These are phyloP conservation scores for Aspergillus luchuensis DNA, from an alignment of 2,329 filamentous ascomycete species.

Conservation along the genomic window DNA sequence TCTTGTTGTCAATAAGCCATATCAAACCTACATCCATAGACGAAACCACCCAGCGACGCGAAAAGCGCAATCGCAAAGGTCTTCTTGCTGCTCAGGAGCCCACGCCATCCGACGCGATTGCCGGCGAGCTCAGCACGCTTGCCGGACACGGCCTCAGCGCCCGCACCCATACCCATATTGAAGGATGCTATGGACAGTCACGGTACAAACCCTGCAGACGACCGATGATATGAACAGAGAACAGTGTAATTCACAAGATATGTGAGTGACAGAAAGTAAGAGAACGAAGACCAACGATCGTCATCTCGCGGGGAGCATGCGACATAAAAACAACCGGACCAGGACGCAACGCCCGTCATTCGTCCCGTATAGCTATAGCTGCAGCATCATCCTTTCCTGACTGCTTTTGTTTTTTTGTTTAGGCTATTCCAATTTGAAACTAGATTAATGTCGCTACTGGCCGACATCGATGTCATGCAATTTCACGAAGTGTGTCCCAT, in stretches of 20 bases:
- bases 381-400: not conserved
- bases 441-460: not conserved
- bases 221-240: not conserved
- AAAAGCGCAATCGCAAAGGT: conserved; percentile 60
- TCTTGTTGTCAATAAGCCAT: no score
- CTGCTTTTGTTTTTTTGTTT: not conserved
- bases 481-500: not conserved
- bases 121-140: conserved; percentile 39
- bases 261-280: not conserved
- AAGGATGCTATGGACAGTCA: not conserved
- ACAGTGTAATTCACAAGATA: not conserved
- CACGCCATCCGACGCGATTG: conserved; percentile 46
- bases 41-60: conserved; percentile 54
- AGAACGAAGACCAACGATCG: not conserved
- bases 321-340: not conserved
- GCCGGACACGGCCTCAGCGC: conserved; percentile 30
- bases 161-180: conserved; percentile 8
- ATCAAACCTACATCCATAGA: conserved; percentile 58
- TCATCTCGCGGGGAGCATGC: not conserved
- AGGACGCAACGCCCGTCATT: not conserved
- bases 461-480: not conserved
- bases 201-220: no score
- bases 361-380: not conserved
- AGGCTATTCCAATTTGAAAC: not conserved
- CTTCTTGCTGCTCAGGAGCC: conserved; percentile 55